These are phyloP conservation scores for Kwoniella sp. DNA, from an alignment of 768 basidiomycete species.

Conservation along the genomic window DNA sequence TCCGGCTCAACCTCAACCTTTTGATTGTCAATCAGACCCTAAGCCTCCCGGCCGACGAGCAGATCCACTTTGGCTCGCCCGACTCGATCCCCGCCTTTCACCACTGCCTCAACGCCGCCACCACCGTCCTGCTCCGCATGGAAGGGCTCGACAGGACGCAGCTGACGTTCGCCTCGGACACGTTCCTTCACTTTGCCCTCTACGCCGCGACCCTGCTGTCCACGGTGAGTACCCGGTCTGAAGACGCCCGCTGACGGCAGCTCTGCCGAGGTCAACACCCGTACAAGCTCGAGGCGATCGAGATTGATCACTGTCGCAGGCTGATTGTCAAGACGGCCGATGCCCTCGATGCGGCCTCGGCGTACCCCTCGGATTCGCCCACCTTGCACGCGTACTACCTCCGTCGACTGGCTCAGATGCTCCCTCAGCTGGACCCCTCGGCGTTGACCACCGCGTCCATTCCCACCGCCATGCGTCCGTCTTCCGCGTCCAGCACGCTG, in stretches of 20 bases:
- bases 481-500: no score
- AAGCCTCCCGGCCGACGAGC: slow-evolving; percentile 16
- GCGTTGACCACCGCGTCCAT: background rate
- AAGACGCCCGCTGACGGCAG: background rate
- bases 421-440: background rate
- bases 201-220: slow-evolving; percentile 31
- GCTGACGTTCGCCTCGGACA: slow-evolving; percentile 26
- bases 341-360: slow-evolving; percentile 19
- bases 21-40: slow-evolving; percentile 30
- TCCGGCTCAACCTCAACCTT: slow-evolving; percentile 29
- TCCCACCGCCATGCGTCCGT: background rate
- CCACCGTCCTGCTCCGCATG: slow-evolving; percentile 18
- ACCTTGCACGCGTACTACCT: slow-evolving; percentile 28
- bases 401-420: slow-evolving; percentile 12
- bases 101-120: slow-evolving; percentile 26
- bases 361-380: slow-evolving; percentile 28
- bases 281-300: slow-evolving; percentile 20
- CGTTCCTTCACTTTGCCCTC: slow-evolving; percentile 30
- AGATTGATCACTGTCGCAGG: slow-evolving; percentile 25
- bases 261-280: slow-evolving; percentile 7
- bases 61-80: slow-evolving; percentile 18
- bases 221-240: slow-evolving; percentile 12
- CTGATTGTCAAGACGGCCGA: slow-evolving; percentile 27
- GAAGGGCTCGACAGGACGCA: slow-evolving; percentile 16
- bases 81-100: slow-evolving; percentile 25